Conservation (phyloP, 129 eudicot species). For the Chrysanthemum makinoi region DNA sequence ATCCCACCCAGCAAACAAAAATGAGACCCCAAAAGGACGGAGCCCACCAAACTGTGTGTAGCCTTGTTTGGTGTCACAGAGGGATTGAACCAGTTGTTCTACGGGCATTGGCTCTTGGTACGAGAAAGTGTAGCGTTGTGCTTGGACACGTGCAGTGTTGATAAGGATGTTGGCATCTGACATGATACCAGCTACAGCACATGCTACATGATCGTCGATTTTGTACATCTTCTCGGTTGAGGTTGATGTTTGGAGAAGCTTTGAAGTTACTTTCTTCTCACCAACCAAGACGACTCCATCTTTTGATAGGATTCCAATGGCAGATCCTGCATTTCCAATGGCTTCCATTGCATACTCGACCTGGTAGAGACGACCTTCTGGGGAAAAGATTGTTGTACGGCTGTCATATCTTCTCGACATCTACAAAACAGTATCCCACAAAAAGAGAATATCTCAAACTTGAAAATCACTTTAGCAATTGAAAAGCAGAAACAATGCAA, state of each 20-base stretch:
- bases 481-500: background rate
- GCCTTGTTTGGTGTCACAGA: no score
- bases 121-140: slow-evolving; percentile 58
- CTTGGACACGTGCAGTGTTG: slow-evolving; percentile 75
- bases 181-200: no score
- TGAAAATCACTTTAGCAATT: background rate
- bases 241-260: slow-evolving; percentile 62
- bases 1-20: slow-evolving; percentile 81
- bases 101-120: slow-evolving; percentile 59
- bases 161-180: slow-evolving; percentile 47
- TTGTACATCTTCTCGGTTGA: no score
- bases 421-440: slow-evolving; percentile 1
- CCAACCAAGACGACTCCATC: slow-evolving; percentile 76
- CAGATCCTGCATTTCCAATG: slow-evolving; percentile 77
- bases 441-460: background rate
- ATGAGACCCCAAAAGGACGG: slow-evolving; percentile 76
- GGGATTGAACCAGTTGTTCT: no score
- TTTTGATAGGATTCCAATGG: slow-evolving; percentile 62
- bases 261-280: slow-evolving; percentile 77
- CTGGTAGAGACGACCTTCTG: slow-evolving; percentile 84
- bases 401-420: slow-evolving; percentile 81
- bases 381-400: slow-evolving; percentile 86
- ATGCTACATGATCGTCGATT: no score
- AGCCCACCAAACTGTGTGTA: slow-evolving; percentile 17
- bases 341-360: slow-evolving; percentile 92